Conservation (phyloP, 1,139 yeast genomes). For the Williopsis jadinii region DNA sequence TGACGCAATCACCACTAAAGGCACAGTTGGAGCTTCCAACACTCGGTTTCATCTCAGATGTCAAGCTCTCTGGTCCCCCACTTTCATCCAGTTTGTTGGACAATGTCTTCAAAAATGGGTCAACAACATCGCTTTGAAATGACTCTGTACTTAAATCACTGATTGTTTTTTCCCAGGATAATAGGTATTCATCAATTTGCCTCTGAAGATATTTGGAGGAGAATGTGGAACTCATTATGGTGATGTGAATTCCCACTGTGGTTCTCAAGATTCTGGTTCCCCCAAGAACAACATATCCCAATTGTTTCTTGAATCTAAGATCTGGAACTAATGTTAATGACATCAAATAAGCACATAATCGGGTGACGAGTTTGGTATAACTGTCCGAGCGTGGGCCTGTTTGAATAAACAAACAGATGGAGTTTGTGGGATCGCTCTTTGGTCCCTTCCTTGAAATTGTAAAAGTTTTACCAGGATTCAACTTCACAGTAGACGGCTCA, state of each 20-base stretch:
- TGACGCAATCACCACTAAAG: constrained; percentile 26
- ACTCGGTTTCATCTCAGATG: constrained; percentile 29
- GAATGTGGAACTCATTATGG: constrained; percentile 41
- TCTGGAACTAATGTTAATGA: constrained; percentile 35
- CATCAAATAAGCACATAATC: constrained; percentile 38
- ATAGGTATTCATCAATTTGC: constrained; percentile 41
- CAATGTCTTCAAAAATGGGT: constrained; percentile 30
- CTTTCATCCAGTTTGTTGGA: constrained; percentile 18
- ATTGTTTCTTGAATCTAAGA: constrained; percentile 43
- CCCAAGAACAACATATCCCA: constrained; percentile 51
- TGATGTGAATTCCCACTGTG: constrained; percentile 49
- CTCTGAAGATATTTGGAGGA: constrained; percentile 31
- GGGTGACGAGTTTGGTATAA: constrained; percentile 32
- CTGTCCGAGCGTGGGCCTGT: constrained; percentile 39
- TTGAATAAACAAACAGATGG: constrained; percentile 47
- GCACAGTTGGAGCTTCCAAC: constrained; percentile 26
- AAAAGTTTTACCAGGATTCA: constrained; percentile 32
- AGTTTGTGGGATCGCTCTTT: constrained; percentile 40
- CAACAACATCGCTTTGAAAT: constrained; percentile 30
- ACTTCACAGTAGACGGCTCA: constrained; percentile 31
- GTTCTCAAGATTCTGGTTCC: constrained; percentile 46
- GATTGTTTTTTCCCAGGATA: constrained; percentile 29
- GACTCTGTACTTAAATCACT: constrained; percentile 25
- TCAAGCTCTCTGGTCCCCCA: constrained; percentile 32
- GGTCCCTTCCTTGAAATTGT: constrained; percentile 26